These are phyloP conservation scores for Penicillium decumbens DNA, from an alignment of 2,329 filamentous ascomycete species.

Conservation along the genomic window DNA sequence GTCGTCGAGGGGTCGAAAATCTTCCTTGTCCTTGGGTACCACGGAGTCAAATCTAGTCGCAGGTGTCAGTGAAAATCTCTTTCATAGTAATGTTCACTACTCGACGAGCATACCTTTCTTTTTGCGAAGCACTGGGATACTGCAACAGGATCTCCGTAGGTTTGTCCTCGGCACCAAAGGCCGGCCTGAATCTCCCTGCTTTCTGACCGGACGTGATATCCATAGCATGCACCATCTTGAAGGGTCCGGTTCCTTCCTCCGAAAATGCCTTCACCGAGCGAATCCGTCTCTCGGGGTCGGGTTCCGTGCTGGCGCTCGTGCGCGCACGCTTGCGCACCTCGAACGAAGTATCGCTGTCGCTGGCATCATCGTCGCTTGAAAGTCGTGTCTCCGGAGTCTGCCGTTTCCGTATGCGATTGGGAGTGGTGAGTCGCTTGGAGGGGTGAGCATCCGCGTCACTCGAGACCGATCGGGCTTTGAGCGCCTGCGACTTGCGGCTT, in stretches of 20 bases:
- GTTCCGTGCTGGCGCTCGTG: slow-evolving; percentile 40
- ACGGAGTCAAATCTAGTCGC: slow-evolving; percentile 63
- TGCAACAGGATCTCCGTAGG: slow-evolving; percentile 62
- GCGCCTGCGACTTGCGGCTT: slow-evolving; percentile 21
- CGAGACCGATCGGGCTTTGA: slow-evolving; percentile 29
- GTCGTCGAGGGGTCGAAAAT: slow-evolving; percentile 62
- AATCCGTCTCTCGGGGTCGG: slow-evolving; percentile 43
- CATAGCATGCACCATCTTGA: slow-evolving; percentile 48
- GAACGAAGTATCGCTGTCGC: slow-evolving; percentile 40
- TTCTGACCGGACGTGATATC: slow-evolving; percentile 45
- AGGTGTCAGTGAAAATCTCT: background rate
- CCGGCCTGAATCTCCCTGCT: slow-evolving; percentile 49
- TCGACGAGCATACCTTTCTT: slow-evolving; percentile 55
- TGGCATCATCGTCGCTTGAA: slow-evolving; percentile 41
- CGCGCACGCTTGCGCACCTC: slow-evolving; percentile 43
- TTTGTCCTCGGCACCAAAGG: slow-evolving; percentile 45
- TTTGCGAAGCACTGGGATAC: slow-evolving; percentile 70
- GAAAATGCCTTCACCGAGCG: slow-evolving; percentile 46
- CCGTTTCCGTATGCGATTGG: slow-evolving; percentile 34
- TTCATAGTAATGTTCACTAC: background rate
- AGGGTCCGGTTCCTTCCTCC: slow-evolving; percentile 33
- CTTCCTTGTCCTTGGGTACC: slow-evolving; percentile 71
- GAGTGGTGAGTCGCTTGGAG: slow-evolving; percentile 31
- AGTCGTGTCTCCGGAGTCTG: slow-evolving; percentile 38
- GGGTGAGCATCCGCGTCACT: slow-evolving; percentile 27